Evolutionary conservation across 768 basidiomycete genomes (phyloP), one percentile per base, ranked within the genome.

Genomic region (Leccinum aurantiacum): DNA sequence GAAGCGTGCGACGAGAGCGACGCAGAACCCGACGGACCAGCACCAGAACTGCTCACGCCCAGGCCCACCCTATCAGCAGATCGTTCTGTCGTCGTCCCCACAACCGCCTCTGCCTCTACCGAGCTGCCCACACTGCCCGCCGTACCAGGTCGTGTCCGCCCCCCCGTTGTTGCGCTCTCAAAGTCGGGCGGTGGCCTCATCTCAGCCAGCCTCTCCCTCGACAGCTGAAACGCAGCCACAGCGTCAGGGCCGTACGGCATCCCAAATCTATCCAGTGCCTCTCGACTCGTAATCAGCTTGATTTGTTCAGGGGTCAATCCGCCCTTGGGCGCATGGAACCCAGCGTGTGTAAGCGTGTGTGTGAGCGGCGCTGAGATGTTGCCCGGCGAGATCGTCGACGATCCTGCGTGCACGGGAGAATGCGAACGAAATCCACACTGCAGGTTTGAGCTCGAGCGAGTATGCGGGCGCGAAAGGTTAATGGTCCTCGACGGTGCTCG

Each of bases 171-270:
- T 15, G 60, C 62, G 14, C 57, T 65, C 19, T 84, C 82, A 67
- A 87, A 87, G 52, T 79, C 83, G 15, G 86, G 78, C 4, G 80
- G 86, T 1, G 82, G 83, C 2, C 13, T 50, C 44, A 51, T 24
- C 3, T 73, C 70, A 17, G 74, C 72, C 65, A 82, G 66, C 38
- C 77, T 73, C 31, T 75, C 74, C 52, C 79, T 75, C 44, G 81
- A 84, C 24, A 78, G 65, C 14, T 82, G 82, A 67, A 78, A 89
- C 33, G 86, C 86, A 6, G 68, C 68, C 29, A 88, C 78, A 4
- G 90, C 91, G 66, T 87, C 90, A 11, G 82, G 73, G 0, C 91
- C 90, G 65, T 90, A 93, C 22, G 91, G 91, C 57, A 88, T 76
- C 1, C 88, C 89, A 65, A 91, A 93, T 60, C 82, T 78, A 38